Evolutionary conservation across 2,329 filamentous ascomycete species (phyloP), one percentile per base, ranked within the genome.

Genomic region (Aspergillus sp.): DNA sequence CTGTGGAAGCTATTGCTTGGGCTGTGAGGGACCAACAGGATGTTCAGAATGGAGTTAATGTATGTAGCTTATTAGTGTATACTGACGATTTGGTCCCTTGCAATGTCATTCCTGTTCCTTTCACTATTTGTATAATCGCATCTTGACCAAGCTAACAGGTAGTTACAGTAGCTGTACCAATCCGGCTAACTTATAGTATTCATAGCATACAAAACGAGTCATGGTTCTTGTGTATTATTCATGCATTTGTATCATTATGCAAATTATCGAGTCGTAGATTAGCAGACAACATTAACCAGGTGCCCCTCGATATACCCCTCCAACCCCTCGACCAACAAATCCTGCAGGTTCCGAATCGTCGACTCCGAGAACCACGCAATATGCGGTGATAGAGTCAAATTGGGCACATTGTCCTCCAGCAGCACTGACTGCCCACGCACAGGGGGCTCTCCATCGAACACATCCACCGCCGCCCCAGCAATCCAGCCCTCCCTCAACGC

Each of bases 301-400:
- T 45, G 39, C 15, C 51, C 51, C n/a, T 53, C 51, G 11, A 46
- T 27, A 35, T 45, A 53, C 14, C 51, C 51, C 41, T 53, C 51
- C 5, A 53, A 3, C 9, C 50, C 50, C 23, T 43, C 33, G 1
- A 53, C 27, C 6, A 53, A n/a, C 41, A 46, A 17, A 39, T 51
- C 46, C 27, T 76, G 72, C 27, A 83, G 71, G 46, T 79, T 82
- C 43, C 73, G 69, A 60, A 82, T 70, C 7, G 79, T 82, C 59
- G 70, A 74, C 51, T 75, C 73, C 0, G 79, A 76, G 62, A 76
- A 82, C 82, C 82, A 84, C 1, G 82, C 82, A 27, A 83, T 62
- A 71, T 85, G 82, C 11, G 81, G 81, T 44, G 74, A 80, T 49
- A 83, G 57, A 0, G 81, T 76, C 58, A 84, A 66, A 59, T 82